phyloP scores from a whole-genome alignment of 2,329 filamentous ascomycete species.

The Fusarium chlamydosporum region DNA sequence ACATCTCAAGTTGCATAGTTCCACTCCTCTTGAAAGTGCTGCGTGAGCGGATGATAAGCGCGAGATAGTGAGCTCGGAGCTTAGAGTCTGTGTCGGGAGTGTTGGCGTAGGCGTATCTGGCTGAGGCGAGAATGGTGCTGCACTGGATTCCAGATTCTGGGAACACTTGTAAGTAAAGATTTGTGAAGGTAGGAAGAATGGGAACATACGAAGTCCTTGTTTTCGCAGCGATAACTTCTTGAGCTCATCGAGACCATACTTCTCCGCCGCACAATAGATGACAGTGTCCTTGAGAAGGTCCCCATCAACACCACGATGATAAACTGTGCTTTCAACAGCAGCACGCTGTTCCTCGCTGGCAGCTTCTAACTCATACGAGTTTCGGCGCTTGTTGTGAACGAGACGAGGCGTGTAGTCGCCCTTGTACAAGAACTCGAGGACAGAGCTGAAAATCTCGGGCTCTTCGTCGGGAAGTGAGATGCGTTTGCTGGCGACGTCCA shows the following conservation, averaged over 20 bases:
- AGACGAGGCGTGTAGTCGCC: conserved; percentile 92
- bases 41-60: conserved; percentile 89
- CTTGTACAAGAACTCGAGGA: conserved; percentile 94
- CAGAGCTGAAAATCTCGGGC: conserved; percentile 89
- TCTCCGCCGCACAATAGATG: conserved; percentile 90
- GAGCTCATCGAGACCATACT: conserved; percentile 85
- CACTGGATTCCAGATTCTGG: conserved; percentile 83
- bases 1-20: conserved; percentile 97
- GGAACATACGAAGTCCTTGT: conserved; percentile 80
- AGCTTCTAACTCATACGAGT: conserved; percentile 86
- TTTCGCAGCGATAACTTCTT: conserved; percentile 89
- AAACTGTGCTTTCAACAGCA: conserved; percentile 75
- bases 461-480: conserved; percentile 87
- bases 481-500: conserved; percentile 67
- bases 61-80: conserved; percentile 89
- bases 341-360: conserved; percentile 61
- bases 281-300: conserved; percentile 88
- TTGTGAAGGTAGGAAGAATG: not conserved
- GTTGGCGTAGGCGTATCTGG: conserved; percentile 90
- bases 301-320: conserved; percentile 73
- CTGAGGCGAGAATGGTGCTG: conserved; percentile 86
- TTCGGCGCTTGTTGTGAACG: conserved; percentile 82
- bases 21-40: conserved; percentile 93
- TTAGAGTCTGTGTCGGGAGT: conserved; percentile 94
- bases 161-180: conserved; percentile 11